These are phyloP conservation scores for Penicillium paradoxum DNA, from an alignment of 495 filamentous ascomycete genomes.

Conservation along the genomic window DNA sequence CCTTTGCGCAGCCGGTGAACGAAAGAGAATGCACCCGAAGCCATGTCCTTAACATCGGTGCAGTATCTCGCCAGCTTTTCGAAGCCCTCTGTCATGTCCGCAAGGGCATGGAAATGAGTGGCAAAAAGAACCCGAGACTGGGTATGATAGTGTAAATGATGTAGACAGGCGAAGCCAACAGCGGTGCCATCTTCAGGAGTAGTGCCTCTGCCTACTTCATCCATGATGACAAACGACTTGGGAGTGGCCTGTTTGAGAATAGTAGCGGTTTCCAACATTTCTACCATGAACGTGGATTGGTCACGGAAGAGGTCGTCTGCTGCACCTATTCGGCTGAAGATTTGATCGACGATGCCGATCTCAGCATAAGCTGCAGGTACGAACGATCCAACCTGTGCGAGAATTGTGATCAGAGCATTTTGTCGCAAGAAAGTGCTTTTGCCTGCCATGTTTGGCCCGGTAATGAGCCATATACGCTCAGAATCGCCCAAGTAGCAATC, in stretches of 20 bases:
- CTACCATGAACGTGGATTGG: constrained; percentile 88
- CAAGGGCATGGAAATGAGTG: constrained; percentile 86
- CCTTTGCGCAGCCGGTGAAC: constrained; percentile 75
- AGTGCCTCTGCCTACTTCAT: constrained; percentile 92
- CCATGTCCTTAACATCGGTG: constrained; percentile 76
- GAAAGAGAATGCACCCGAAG: constrained; percentile 68
- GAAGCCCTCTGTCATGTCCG: constrained; percentile 66
- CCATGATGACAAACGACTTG: constrained; percentile 91
- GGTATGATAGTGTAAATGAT: constrained; percentile 74
- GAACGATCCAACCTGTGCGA: constrained; percentile 87
- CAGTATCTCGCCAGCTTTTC: constrained; percentile 74
- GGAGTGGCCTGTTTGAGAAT: constrained; percentile 49
- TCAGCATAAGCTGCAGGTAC: constrained; percentile 83
- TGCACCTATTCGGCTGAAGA: constrained; percentile 88
- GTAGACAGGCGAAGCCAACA: constrained; percentile 80
- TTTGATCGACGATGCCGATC: constrained; percentile 82
- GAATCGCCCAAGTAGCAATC: constrained; percentile 71
- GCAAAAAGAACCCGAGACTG: constrained; percentile 81
- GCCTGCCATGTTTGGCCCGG: constrained; percentile 98
- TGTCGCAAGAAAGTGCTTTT: constrained; percentile 94
- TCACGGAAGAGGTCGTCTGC: constrained; percentile 88
- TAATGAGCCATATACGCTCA: constrained; percentile 81
- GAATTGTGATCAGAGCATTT: constrained; percentile 87
- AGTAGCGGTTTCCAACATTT: constrained; percentile 52
- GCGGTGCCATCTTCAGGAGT: constrained; percentile 87